Evolutionary conservation across 2,329 filamentous ascomycete species (phyloP).

Genomic region (Pezicula radicicola): DNA sequence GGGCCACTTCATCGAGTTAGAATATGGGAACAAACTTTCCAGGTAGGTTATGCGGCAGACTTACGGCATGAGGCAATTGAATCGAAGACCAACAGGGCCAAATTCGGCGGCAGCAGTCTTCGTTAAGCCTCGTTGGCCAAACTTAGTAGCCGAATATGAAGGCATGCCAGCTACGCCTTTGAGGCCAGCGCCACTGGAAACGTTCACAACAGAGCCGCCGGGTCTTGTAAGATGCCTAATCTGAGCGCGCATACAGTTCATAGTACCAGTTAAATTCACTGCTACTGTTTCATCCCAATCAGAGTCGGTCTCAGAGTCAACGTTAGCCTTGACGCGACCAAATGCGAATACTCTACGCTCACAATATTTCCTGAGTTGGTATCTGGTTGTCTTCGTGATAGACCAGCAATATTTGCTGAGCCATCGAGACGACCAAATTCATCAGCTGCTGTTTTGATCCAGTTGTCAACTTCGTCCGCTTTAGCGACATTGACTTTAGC

Average conservation of each 20-base stretch:
- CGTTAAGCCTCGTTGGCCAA: too few relatives aligned
- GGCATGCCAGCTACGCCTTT: too few relatives aligned
- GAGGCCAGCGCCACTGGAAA: too few relatives aligned
- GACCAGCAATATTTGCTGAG: conserved; percentile 25
- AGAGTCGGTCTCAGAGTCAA: too few relatives aligned
- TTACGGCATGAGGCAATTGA: too few relatives aligned
- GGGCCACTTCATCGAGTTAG: too few relatives aligned
- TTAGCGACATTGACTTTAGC: conserved; percentile 25
- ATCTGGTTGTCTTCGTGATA: neutral
- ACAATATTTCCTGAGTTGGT: conserved; percentile 17
- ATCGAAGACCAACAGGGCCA: too few relatives aligned
- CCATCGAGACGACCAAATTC: conserved; percentile 34
- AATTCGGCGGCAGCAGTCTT: too few relatives aligned
- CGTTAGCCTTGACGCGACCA: conserved; percentile 13
- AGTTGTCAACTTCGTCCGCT: conserved; percentile 24
- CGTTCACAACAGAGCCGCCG: conserved; percentile 26
- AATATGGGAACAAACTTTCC: too few relatives aligned
- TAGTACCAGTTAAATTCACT: conserved; percentile 30
- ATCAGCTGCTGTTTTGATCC: conserved; percentile 28
- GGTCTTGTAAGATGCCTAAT: conserved; percentile 33
- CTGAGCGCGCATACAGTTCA: conserved; percentile 32
- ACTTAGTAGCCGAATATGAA: too few relatives aligned
- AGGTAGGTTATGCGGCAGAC: too few relatives aligned
- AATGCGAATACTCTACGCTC: too few relatives aligned
- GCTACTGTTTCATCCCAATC: conserved; percentile 31